A percentile compares a stretch with the other conserved stretches of the same genome.
phyloP scores from a whole-genome alignment of 176 grass and related monocot genomes.

The Hordeum marinum region DNA sequence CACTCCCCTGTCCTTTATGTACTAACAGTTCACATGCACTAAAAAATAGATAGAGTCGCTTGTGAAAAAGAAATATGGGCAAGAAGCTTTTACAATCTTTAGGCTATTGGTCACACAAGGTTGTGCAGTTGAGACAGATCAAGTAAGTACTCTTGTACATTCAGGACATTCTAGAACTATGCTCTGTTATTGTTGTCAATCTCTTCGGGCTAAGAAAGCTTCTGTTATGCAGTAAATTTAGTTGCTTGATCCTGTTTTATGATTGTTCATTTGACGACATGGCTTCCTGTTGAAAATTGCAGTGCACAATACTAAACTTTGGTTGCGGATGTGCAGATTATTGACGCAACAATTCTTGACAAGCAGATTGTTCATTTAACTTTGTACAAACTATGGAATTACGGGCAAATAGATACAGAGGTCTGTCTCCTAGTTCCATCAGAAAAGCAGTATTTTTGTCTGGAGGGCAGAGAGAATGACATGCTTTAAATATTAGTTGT shows the following conservation, averaged over 20 bases:
- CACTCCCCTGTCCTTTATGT: not conserved
- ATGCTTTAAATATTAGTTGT: not conserved
- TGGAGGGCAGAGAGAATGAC: not conserved
- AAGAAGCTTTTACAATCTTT: slow-evolving; percentile 53
- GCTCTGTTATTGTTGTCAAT: not conserved
- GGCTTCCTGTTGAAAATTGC: slow-evolving; percentile 17
- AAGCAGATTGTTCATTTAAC: slow-evolving; percentile 66
- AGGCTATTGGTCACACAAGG: slow-evolving; percentile 54
- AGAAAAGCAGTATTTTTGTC: not conserved
- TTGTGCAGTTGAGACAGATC: slow-evolving; percentile 60
- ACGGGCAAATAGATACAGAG: slow-evolving; percentile 38
- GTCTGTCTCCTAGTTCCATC: not conserved
- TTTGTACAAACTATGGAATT: slow-evolving; percentile 77
- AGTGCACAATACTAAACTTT: slow-evolving; percentile 5
- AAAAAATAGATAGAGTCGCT: slow-evolving; percentile 46
- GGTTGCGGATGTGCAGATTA: slow-evolving; percentile 60
- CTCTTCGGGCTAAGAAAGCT: slow-evolving; percentile 8
- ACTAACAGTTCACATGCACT: not conserved
- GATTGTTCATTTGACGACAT: slow-evolving; percentile 1
- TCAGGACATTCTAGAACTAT: not conserved
- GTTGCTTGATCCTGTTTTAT: slow-evolving; percentile 24
- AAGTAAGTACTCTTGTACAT: slow-evolving; percentile 41
- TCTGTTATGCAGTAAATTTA: slow-evolving; percentile 17
- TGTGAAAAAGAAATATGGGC: slow-evolving; percentile 72
- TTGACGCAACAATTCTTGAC: slow-evolving; percentile 62